Evolutionary conservation across 2,329 filamentous ascomycete species (phyloP), one percentile per base, ranked within the genome.

Genomic region (Claviceps humidiphila): DNA sequence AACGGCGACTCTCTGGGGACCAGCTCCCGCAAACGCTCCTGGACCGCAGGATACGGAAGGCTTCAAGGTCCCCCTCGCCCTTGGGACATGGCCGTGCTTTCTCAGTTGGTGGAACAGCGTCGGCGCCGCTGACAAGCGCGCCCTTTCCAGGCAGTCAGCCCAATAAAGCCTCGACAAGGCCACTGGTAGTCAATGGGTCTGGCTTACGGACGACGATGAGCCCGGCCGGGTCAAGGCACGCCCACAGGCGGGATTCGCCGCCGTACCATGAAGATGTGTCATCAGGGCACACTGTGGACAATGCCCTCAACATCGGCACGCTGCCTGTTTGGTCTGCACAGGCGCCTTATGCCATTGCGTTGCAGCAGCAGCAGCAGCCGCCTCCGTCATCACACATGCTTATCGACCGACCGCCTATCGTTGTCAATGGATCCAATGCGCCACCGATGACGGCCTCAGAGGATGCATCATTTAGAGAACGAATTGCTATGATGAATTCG

Each of bases 21-120:
- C 74, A 78, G 55, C 63, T 74, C 4, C 74, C 76, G 0, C 77
- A 78, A 58, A 71, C 72, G 11, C 70, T 79, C 24, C 66, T 80
- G 6, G 76, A 80, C 51, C 69, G 74, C 24, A 66, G 75, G 41
- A 77, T 78, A 63, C 71, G 71, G 57, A 69, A 75, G 40, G 72
- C 72, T 2, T 80, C 77, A 2, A 70, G 76, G 14, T 81, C 78
- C 5, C 77, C 76, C 13, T 81, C 78, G 3, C 77, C 78, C 0
- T 63, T 77, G 2, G 74, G 76, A 3, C 76, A 78, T 53, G 63
- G 66, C 44, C 71, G 75, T 47, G 68, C 70, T 1, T 68, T 70
- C 37, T 73, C 74, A 0, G 59, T 66, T 0, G 71, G 68, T 4
- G 69, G 66, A 22, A 65, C 66, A 42, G 68, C 71, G 1, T 64